Evolutionary conservation across 352 stramenopile species (phyloP), one percentile per base, ranked within the genome.

Genomic region (Phytophthora agathidicida): DNA sequence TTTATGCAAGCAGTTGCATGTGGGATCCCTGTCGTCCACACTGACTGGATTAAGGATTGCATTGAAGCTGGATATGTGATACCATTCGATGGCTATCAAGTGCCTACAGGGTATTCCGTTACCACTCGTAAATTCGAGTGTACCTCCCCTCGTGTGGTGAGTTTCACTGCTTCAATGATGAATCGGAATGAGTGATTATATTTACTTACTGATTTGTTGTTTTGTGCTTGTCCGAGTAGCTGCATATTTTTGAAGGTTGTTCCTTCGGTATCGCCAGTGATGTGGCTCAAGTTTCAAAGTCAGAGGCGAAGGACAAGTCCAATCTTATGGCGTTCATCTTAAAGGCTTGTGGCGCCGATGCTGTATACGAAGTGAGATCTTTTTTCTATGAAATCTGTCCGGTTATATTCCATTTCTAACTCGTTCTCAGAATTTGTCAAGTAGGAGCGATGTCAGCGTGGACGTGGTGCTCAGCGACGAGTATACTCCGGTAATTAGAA

Each of bases 1-100:
- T 91, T 91, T 60, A 85, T 91, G 67, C 78, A 84, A 53, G 86
- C 86, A 5, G 43, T 94, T 44, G 80, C 80, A n/a, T 89, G 75
- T 53, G 81, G 83, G n/a, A 89, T 94, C 14, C 81, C 86, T 11
- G 80, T 94, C 3, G 67, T 94, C 14, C 86, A 94, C 60, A 80
- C 86, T 0, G 86, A 93, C 36, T 94, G 86, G 86, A 75, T 94
- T 10, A 76, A 83, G 22, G 70, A 70, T 41, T 93, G 86, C 42
- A 79, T 86, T 37, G 71, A 75, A 30, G 54, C 56, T n/a, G 67
- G 64, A 1, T 37, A 68, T 24, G 51, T 83, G n/a, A 36, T 90
- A 31, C 74, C 84, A 3, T 88, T 93, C 13, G 72, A 88, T 16
- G 81, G 86, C 7, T 94, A 89, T 54, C 75, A 66, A 46, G 73